Conservation (phyloP, 805 yeast genomes). For the Monosporozyma siamensis region DNA sequence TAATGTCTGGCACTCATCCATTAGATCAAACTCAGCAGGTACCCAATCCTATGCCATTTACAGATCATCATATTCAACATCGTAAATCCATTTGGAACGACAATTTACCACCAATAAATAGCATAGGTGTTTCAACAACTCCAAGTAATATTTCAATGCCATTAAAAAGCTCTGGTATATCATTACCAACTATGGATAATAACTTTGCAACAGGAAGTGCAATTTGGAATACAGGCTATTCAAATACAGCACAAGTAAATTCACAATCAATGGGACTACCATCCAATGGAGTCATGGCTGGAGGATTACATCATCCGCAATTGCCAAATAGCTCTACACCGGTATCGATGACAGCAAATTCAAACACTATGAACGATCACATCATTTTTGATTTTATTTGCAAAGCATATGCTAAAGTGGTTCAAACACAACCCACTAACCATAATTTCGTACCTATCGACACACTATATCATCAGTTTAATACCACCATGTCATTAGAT, state of each 20-base stretch:
- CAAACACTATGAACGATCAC: constrained; percentile 1
- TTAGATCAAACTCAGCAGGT: background rate
- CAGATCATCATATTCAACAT: constrained; percentile 2
- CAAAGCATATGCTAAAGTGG: constrained; percentile 10
- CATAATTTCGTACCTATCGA: constrained; percentile 18
- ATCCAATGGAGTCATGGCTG: background rate
- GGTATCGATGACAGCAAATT: background rate
- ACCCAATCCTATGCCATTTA: constrained; percentile 1
- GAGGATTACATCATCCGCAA: background rate
- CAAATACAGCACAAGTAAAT: background rate
- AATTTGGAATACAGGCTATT: background rate
- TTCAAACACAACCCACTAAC: constrained; percentile 6
- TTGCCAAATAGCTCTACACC: background rate
- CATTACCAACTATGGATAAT: background rate
- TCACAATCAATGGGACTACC: background rate
- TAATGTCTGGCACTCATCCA: background rate
- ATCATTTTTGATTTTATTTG: constrained; percentile 10
- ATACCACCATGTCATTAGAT: constrained; percentile 7
- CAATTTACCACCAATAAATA: background rate
- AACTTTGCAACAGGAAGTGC: background rate
- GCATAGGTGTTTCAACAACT: background rate
- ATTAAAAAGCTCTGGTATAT: background rate
- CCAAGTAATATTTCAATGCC: background rate
- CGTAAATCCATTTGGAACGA: constrained; percentile 26
- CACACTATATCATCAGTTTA: constrained; percentile 16